phyloP scores from a whole-genome alignment of 139 green algal genomes.

The Chlorella sp. region DNA sequence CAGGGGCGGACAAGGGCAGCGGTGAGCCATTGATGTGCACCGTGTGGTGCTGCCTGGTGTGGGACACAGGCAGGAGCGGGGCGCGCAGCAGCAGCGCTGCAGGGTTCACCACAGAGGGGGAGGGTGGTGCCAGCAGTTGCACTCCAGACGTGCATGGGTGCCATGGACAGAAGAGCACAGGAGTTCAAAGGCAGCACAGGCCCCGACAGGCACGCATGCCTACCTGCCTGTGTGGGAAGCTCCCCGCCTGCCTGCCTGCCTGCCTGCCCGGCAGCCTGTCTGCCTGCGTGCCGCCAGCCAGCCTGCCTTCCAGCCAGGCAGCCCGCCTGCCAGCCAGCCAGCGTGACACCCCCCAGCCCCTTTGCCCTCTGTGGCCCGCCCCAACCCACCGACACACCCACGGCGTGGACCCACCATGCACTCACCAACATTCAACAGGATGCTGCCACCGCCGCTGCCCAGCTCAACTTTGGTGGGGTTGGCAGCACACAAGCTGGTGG shows the following conservation, averaged over 20 bases:
- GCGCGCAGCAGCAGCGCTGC: neutral
- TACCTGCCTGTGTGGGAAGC: neutral
- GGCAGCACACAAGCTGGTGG: neutral
- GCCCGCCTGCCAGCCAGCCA: neutral
- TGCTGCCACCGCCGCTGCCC: too few species aligned
- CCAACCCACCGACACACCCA: too few species aligned
- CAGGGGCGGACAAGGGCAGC: neutral
- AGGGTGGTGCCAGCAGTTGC: neutral
- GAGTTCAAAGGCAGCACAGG: neutral
- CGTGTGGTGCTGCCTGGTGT: too few species aligned
- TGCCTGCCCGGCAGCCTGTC: too few species aligned
- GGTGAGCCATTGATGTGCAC: too few species aligned
- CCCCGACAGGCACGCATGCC: neutral
- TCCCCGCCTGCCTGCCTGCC: too few species aligned
- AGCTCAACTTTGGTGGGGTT: constrained; percentile 24
- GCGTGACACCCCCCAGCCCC: neutral
- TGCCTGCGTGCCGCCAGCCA: too few species aligned
- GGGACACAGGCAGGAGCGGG: neutral
- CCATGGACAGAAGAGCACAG: neutral
- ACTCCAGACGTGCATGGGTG: neutral
- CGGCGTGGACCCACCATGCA: too few species aligned
- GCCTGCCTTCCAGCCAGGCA: too few species aligned
- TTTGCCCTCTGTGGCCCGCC: neutral
- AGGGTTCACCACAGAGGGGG: neutral
- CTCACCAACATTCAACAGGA: neutral